Percentiles rank a stretch among this genome's conserved stretches.
Conservation (phyloP, 1,284 basidiomycete genomes). For the Ustilago sp. region DNA sequence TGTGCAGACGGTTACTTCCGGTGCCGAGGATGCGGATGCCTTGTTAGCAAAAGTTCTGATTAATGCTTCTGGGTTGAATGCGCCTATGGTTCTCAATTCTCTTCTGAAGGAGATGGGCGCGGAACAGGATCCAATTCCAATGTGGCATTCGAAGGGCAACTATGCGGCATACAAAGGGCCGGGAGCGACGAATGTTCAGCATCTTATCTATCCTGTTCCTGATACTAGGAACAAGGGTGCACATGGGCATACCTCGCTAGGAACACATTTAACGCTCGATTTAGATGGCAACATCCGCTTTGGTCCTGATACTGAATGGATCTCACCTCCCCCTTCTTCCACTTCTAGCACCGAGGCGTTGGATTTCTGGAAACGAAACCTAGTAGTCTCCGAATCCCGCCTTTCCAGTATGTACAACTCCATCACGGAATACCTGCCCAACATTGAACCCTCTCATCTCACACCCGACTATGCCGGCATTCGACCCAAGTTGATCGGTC, state of each 20-base stretch:
- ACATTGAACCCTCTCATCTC: slow-evolving; percentile 76
- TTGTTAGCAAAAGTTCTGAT: slow-evolving; percentile 87
- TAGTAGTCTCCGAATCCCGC: slow-evolving; percentile 52
- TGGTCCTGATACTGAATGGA: slow-evolving; percentile 94
- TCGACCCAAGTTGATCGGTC: slow-evolving; percentile 85
- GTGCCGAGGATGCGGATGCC: slow-evolving; percentile 73
- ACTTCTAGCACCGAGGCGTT: slow-evolving; percentile 2
- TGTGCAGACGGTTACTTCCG: slow-evolving; percentile 71
- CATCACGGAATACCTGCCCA: slow-evolving; percentile 77
- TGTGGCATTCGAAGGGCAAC: slow-evolving; percentile 67
- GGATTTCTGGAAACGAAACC: slow-evolving; percentile 57
- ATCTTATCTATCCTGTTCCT: slow-evolving; percentile 66
- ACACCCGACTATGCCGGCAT: slow-evolving; percentile 91
- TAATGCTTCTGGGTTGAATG: slow-evolving; percentile 86
- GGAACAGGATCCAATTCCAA: slow-evolving; percentile 40
- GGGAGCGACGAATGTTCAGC: slow-evolving; percentile 48
- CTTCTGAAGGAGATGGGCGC: slow-evolving; percentile 35
- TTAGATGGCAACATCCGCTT: slow-evolving; percentile 88
- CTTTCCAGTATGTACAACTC: slow-evolving; percentile 58
- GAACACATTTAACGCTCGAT: slow-evolving; percentile 74
- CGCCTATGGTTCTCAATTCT: slow-evolving; percentile 61
- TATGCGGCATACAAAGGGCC: slow-evolving; percentile 64
- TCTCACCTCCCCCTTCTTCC: slow-evolving; percentile 64
- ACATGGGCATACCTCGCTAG: slow-evolving; percentile 64
- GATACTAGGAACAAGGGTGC: slow-evolving; percentile 50